Conservation (phyloP, 768 basidiomycete species). For the Suillus lakei region DNA sequence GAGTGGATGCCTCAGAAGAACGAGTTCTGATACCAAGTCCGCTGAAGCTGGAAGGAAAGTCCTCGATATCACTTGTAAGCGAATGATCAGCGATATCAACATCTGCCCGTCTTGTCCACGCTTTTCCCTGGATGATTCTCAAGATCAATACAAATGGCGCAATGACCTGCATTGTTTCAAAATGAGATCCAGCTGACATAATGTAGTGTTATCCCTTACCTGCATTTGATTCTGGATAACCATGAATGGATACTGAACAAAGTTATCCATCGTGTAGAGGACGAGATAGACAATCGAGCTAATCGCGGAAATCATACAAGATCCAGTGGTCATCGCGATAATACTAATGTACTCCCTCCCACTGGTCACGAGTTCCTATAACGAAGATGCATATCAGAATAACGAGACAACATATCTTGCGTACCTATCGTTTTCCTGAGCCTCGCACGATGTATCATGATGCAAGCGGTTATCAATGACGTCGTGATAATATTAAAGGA, state of each 20-base stretch:
- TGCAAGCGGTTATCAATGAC: neutral
- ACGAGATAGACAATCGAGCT: conserved; percentile 9
- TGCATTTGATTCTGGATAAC: conserved; percentile 7
- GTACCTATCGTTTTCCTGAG: neutral
- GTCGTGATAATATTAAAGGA: conserved; percentile 1
- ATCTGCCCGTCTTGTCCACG: neutral
- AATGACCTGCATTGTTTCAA: conserved; percentile 2
- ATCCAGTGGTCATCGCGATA: conserved; percentile 6
- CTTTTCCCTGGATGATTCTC: conserved; percentile 6
- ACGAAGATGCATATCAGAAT: neutral
- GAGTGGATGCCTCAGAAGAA: neutral
- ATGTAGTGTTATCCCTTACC: conserved; percentile 2
- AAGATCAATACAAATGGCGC: conserved; percentile 8
- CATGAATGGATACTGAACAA: conserved; percentile 12
- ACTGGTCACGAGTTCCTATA: neutral
- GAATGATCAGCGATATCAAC: neutral
- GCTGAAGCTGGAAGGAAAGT: neutral
- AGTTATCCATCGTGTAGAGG: conserved; percentile 1
- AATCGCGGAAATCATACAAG: conserved; percentile 10
- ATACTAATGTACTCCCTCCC: conserved; percentile 6
- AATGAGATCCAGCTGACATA: neutral
- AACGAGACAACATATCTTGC: neutral
- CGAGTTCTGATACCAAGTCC: too few species aligned
- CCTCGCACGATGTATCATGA: conserved; percentile 4
- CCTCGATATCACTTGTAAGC: neutral